phyloP scores from a whole-genome alignment of 306 rosid species.

The Abrus precatorius region DNA sequence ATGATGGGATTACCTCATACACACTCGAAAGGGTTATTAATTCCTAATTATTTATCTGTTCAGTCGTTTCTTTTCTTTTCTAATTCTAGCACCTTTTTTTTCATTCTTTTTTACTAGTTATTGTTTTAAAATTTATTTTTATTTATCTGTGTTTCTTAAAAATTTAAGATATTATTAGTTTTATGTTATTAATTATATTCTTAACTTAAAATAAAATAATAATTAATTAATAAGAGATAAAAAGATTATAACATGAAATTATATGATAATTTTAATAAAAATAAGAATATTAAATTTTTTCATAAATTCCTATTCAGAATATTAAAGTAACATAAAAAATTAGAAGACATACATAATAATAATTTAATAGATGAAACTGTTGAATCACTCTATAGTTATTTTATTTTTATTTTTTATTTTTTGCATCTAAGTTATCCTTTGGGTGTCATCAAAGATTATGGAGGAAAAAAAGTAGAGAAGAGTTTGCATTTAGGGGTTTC shows the following conservation, averaged over 20 bases:
- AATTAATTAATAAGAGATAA: too few relatives aligned
- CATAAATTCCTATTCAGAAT: too few relatives aligned
- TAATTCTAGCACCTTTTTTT: background rate
- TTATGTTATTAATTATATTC: too few relatives aligned
- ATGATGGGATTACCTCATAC: conserved; percentile 52
- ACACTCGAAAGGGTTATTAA: conserved; percentile 50
- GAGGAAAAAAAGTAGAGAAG: background rate
- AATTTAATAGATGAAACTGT: conserved; percentile 14
- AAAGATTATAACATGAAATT: too few relatives aligned
- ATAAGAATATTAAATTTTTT: too few relatives aligned
- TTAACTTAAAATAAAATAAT: too few relatives aligned
- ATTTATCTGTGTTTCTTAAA: too few relatives aligned
- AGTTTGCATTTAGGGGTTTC: conserved; percentile 6
- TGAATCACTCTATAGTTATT: conserved; percentile 33
- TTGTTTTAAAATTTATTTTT: too few relatives aligned
- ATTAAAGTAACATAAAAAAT: too few relatives aligned
- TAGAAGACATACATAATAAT: background rate
- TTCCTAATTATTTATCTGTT: conserved; percentile 36
- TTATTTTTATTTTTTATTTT: conserved; percentile 17
- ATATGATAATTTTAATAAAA: too few relatives aligned
- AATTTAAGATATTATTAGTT: too few relatives aligned
- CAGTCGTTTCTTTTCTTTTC: conserved; percentile 32
- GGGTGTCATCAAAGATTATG: conserved; percentile 38
- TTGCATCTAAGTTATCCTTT: conserved; percentile 31
- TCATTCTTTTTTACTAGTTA: too few relatives aligned